Percentiles rank a stretch among this genome's conserved stretches.
Conservation (phyloP, 75 land plant genomes). For the Picea sitchensis region DNA sequence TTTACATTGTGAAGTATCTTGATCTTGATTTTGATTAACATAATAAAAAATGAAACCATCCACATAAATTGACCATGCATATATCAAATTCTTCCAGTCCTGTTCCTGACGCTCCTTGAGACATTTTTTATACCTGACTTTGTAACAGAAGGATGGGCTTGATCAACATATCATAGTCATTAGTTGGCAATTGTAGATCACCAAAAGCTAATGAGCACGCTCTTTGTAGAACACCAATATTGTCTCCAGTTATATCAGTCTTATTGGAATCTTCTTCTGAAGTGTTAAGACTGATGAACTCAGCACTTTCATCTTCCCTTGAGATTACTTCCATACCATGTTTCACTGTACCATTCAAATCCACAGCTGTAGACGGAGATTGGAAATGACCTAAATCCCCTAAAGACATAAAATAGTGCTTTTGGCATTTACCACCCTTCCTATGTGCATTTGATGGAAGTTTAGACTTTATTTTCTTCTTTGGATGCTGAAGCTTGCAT, state of each 20-base stretch:
- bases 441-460: conserved; percentile 16
- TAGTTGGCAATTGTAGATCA: background rate
- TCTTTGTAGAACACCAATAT: background rate
- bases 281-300: conserved; percentile 11
- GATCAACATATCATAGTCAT: conserved; percentile 15
- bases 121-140: background rate
- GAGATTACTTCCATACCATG: background rate
- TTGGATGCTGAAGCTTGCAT: conserved; percentile 95
- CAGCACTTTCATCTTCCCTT: background rate
- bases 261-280: background rate
- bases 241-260: background rate
- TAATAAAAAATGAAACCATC: no score
- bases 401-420: conserved; percentile 46
- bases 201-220: background rate
- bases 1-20: no score
- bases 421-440: conserved; percentile 16
- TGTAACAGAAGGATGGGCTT: conserved; percentile 9
- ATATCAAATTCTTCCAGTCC: no score
- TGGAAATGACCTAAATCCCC: conserved; percentile 31
- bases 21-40: no score
- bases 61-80: no score
- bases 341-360: background rate
- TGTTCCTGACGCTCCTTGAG: no score
- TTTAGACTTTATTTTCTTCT: conserved; percentile 36
- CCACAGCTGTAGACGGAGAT: background rate